Evolutionary conservation across 257 asterid genomes (phyloP).

Genomic region (Salvia splendens): DNA sequence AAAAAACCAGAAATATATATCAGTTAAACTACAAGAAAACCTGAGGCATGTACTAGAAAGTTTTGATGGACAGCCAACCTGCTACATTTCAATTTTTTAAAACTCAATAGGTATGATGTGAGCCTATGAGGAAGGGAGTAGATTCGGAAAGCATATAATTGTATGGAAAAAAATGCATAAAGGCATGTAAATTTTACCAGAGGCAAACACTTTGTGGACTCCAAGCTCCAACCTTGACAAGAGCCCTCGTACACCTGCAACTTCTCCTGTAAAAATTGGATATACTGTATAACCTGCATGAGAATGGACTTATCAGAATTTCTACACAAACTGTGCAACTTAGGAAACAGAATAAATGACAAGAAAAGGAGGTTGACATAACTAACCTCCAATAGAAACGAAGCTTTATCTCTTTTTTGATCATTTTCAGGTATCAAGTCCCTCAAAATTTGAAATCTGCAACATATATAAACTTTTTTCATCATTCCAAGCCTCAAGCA

Average conservation of each 20-base stretch:
- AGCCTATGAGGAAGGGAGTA: background rate
- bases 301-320: constrained; percentile 25
- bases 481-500: background rate
- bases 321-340: background rate
- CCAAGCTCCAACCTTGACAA: constrained; percentile 75
- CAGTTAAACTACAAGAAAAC: constrained; percentile 13
- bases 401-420: constrained; percentile 78
- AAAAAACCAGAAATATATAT: background rate
- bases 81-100: background rate
- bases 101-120: background rate
- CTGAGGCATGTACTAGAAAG: background rate
- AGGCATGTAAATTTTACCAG: constrained; percentile 51
- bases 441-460: constrained; percentile 77
- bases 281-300: constrained; percentile 85
- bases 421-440: constrained; percentile 79
- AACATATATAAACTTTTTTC: constrained; percentile 37
- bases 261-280: constrained; percentile 74
- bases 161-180: constrained; percentile 15
- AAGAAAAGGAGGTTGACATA: constrained; percentile 18
- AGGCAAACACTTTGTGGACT: constrained; percentile 62
- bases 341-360: constrained; percentile 3
- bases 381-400: constrained; percentile 80
- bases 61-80: background rate
- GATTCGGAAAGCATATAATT: constrained; percentile 2
- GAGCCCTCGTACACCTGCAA: constrained; percentile 45